These are phyloP conservation scores for Penicillium concentricum DNA, from an alignment of 2,329 filamentous ascomycete genomes.

Conservation along the genomic window DNA sequence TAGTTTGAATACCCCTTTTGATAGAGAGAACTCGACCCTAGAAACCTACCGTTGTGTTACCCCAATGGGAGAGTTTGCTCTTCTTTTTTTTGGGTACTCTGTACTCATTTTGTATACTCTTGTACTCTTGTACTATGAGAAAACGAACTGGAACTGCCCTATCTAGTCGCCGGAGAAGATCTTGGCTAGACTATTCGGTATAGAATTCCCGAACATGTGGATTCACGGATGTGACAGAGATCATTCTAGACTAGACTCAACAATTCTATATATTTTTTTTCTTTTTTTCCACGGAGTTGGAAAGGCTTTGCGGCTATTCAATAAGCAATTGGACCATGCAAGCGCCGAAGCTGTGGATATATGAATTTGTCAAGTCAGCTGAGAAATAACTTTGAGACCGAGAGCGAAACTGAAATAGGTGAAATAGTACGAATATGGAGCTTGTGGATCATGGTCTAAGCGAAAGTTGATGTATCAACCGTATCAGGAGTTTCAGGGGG, in stretches of 20 bases:
- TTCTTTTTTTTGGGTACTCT: background rate
- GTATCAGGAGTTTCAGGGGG: conserved; percentile 1
- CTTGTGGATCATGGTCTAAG: background rate
- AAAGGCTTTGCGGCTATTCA: conserved; percentile 4
- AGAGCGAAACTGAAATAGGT: background rate
- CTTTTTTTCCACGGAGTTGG: too few relatives aligned
- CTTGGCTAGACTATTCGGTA: too few relatives aligned
- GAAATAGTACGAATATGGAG: background rate
- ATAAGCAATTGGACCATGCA: conserved; percentile 8
- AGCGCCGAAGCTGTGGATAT: background rate
- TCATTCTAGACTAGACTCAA: background rate
- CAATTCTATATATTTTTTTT: background rate
- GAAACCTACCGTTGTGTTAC: background rate
- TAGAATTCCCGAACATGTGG: background rate
- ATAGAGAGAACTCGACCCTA: background rate
- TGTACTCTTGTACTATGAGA: background rate
- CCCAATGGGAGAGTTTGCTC: background rate
- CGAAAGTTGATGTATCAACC: conserved; percentile 4
- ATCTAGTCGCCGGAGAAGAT: conserved; percentile 4
- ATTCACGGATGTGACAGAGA: conserved; percentile 6
- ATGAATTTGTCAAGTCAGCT: too few relatives aligned
- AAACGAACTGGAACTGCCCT: conserved; percentile 1
- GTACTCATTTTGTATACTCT: background rate
- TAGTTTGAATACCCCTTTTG: background rate
- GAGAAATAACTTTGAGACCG: background rate